These are phyloP conservation scores for Arachnopeziza araneosa DNA, from an alignment of 2,329 filamentous ascomycete species.

Conservation along the genomic window DNA sequence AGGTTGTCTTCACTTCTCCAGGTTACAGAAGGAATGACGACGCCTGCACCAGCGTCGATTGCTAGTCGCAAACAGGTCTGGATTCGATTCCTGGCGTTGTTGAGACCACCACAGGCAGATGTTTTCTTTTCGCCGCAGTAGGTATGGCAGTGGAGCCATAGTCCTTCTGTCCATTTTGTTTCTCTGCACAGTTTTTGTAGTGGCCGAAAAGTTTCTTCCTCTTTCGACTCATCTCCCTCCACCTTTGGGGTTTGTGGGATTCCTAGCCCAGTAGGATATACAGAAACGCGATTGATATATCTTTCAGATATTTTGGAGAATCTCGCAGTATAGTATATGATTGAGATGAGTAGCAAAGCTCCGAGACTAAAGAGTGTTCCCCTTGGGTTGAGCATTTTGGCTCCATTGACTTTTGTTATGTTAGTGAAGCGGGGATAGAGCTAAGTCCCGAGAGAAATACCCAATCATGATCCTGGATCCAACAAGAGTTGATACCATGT, in stretches of 20 bases:
- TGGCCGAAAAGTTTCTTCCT: not conserved
- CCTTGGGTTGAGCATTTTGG: not conserved
- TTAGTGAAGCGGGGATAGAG: not conserved
- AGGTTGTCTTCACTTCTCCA: slow-evolving; percentile 3
- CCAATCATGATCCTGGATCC: not conserved
- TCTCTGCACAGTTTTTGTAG: slow-evolving; percentile 9
- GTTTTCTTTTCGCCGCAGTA: slow-evolving; percentile 11
- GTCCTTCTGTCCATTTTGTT: slow-evolving; percentile 15
- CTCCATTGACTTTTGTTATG: not conserved
- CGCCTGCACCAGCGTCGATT: slow-evolving; percentile 19
- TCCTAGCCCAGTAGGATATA: not conserved
- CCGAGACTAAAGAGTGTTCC: not conserved
- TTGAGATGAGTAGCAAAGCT: not conserved
- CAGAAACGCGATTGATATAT: not conserved
- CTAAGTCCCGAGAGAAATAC: not conserved
- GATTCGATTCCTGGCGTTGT: slow-evolving; percentile 21
- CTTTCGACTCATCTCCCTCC: not conserved
- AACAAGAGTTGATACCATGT: not conserved
- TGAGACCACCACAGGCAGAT: slow-evolving; percentile 18
- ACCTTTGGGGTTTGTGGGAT: not conserved
- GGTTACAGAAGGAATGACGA: slow-evolving; percentile 17
- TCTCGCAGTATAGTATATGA: not conserved
- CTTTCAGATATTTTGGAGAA: not conserved
- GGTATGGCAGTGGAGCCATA: slow-evolving; percentile 24
- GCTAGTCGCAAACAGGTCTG: slow-evolving; percentile 23